These are phyloP conservation scores for Cordyceps cateniannulata DNA, from an alignment of 2,329 filamentous ascomycete species.

Conservation along the genomic window DNA sequence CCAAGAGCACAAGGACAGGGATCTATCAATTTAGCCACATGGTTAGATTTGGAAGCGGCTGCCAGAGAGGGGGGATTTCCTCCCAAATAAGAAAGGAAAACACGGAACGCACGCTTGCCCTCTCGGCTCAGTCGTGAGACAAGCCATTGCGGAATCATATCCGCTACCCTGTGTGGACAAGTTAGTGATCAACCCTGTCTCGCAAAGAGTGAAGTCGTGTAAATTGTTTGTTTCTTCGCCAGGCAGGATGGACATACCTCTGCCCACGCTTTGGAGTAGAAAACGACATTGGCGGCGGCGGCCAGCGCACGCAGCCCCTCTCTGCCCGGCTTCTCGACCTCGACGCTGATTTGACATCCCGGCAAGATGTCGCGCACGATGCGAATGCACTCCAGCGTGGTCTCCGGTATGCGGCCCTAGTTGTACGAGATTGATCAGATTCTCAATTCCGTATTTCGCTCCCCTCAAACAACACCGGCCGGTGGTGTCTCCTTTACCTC, in stretches of 20 bases:
- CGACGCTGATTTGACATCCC: constrained; percentile 54
- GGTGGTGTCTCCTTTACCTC: constrained; percentile 54
- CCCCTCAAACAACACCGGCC: not conserved
- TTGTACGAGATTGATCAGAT: not conserved
- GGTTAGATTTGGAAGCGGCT: constrained; percentile 1
- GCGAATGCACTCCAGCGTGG: constrained; percentile 52
- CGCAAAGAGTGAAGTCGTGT: not conserved
- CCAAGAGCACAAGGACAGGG: constrained; percentile 52
- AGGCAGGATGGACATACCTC: constrained; percentile 38
- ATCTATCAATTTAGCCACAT: constrained; percentile 24
- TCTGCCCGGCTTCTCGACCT: constrained; percentile 64
- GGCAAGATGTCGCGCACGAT: constrained; percentile 43
- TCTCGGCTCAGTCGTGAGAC: constrained; percentile 39
- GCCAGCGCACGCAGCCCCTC: constrained; percentile 53
- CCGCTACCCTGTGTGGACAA: constrained; percentile 26
- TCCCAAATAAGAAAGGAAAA: not conserved
- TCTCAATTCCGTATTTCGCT: not conserved
- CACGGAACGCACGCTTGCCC: constrained; percentile 37
- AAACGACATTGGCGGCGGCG: constrained; percentile 60
- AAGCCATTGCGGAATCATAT: constrained; percentile 41
- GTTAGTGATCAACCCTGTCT: not conserved
- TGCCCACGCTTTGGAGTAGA: constrained; percentile 67
- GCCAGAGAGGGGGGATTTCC: not conserved
- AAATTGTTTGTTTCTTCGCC: constrained; percentile 16
- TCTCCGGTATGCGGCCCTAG: constrained; percentile 58